Percentiles rank a stretch among this genome's conserved stretches.
phyloP scores from a whole-genome alignment of 2,329 filamentous ascomycete species.

The Neonectria coccinea region DNA sequence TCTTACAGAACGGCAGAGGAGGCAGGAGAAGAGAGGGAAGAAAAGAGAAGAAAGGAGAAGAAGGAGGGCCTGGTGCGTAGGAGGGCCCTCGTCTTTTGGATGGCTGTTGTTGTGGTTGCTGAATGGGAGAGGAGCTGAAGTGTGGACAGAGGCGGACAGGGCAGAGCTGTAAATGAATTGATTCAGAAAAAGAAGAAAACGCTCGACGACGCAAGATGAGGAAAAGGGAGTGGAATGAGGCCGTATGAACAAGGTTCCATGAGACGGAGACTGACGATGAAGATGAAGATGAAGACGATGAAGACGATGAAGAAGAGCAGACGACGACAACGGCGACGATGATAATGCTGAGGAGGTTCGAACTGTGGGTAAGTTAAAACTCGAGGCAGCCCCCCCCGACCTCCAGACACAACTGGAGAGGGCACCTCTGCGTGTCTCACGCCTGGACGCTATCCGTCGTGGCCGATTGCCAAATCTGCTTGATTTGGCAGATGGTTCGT shows the following conservation, averaged over 20 bases:
- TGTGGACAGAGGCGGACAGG: conserved; percentile 46
- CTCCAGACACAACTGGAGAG: conserved; percentile 43
- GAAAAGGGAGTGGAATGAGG: conserved; percentile 42
- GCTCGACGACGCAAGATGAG: conserved; percentile 32
- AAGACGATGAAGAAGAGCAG: conserved; percentile 34
- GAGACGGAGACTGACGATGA: conserved; percentile 33
- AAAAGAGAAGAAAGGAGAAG: conserved; percentile 27
- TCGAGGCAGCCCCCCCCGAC: not conserved
- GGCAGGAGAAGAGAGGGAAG: conserved; percentile 33
- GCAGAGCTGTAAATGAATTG: conserved; percentile 49
- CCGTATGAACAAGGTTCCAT: conserved; percentile 24
- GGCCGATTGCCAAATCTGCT: conserved; percentile 72
- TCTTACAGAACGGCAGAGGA: conserved; percentile 40
- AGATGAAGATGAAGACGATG: conserved; percentile 35
- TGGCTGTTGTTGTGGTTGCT: conserved; percentile 41
- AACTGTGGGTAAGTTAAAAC: conserved; percentile 22
- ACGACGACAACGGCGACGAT: conserved; percentile 23
- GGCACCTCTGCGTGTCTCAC: conserved; percentile 70
- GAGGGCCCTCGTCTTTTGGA: conserved; percentile 32
- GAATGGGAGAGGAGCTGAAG: conserved; percentile 43
- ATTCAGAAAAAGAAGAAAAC: conserved; percentile 44
- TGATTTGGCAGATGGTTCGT: conserved; percentile 44
- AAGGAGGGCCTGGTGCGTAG: conserved; percentile 28
- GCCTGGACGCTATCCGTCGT: conserved; percentile 70
- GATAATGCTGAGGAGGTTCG: conserved; percentile 13